Conservation (phyloP, 768 basidiomycete genomes). For the Suillus decipiens region DNA sequence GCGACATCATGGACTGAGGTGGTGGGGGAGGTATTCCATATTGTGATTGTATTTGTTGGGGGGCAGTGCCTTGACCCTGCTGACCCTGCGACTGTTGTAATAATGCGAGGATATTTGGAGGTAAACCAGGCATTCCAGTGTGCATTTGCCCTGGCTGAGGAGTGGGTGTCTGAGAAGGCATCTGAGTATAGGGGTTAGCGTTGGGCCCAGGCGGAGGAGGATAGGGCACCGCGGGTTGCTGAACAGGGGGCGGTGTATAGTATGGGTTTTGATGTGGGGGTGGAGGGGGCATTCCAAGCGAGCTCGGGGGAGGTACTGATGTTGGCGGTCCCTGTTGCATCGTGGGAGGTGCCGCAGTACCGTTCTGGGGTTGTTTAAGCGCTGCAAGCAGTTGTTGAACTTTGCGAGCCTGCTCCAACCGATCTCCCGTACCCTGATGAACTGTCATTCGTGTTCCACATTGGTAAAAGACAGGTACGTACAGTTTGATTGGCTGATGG, state of each 20-base stretch:
- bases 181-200: slow-evolving; percentile 30
- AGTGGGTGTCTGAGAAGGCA: slow-evolving; percentile 30
- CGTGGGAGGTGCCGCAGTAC: slow-evolving; percentile 19
- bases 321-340: slow-evolving; percentile 26
- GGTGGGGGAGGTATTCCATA: slow-evolving; percentile 43
- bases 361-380: slow-evolving; percentile 66
- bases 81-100: slow-evolving; percentile 54
- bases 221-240: slow-evolving; percentile 28
- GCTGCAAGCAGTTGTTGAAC: slow-evolving; percentile 86
- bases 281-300: slow-evolving; percentile 37
- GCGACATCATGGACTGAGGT: slow-evolving; percentile 46
- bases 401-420: slow-evolving; percentile 83
- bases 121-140: slow-evolving; percentile 43
- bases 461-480: slow-evolving; percentile 16
- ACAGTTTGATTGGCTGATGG: slow-evolving; percentile 30
- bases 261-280: slow-evolving; percentile 35
- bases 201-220: slow-evolving; percentile 21
- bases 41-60: slow-evolving; percentile 13
- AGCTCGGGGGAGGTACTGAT: slow-evolving; percentile 37
- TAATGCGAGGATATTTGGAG: slow-evolving; percentile 70
- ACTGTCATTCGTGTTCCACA: neutral
- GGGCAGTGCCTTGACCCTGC: slow-evolving; percentile 31
- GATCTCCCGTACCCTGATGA: slow-evolving; percentile 62
- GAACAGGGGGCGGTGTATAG: slow-evolving; percentile 39
- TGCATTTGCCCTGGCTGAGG: slow-evolving; percentile 37